Evolutionary conservation across 2,329 filamentous ascomycete species (phyloP).

Genomic region (Plenodomus lindquistii): DNA sequence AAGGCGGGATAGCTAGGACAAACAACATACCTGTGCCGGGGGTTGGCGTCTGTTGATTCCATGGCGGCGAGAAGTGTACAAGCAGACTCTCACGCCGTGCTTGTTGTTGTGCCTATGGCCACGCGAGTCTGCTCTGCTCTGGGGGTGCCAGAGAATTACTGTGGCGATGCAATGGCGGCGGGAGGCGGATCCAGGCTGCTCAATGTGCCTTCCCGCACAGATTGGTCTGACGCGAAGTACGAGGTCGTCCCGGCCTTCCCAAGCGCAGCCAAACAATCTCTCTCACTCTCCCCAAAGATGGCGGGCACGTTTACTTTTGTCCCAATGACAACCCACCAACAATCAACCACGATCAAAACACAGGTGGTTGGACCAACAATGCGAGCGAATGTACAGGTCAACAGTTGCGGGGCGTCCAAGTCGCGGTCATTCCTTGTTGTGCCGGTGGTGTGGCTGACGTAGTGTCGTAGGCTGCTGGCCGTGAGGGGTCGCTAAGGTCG

Average conservation of each 20-base stretch:
- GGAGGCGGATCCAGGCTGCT: constrained; percentile 16
- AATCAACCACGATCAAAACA: not conserved
- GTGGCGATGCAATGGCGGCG: constrained; percentile 22
- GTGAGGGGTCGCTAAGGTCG: constrained; percentile 13
- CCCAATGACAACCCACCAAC: not conserved
- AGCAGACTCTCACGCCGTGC: constrained; percentile 7
- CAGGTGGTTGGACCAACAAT: not conserved
- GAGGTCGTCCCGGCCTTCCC: constrained; percentile 18
- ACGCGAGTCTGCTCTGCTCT: not conserved
- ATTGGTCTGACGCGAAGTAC: constrained; percentile 11
- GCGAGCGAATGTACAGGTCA: not conserved
- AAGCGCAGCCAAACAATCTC: constrained; percentile 14
- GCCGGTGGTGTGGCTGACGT: constrained; percentile 24
- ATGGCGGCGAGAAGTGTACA: constrained; percentile 29
- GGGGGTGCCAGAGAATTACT: constrained; percentile 17
- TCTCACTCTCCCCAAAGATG: constrained; percentile 4
- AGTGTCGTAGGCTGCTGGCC: constrained; percentile 24
- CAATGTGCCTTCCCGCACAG: constrained; percentile 36
- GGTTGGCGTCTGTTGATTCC: constrained; percentile 48
- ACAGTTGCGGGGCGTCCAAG: no score
- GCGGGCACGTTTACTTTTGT: no score
- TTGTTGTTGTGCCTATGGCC: not conserved
- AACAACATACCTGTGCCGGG: constrained; percentile 51
- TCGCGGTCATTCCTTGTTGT: no score
- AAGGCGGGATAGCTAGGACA: constrained; percentile 12